Percentiles rank a stretch among this genome's conserved stretches.
Evolutionary conservation across 495 filamentous ascomycete species (phyloP).

Genomic region (Talaromyces stipitatus): DNA sequence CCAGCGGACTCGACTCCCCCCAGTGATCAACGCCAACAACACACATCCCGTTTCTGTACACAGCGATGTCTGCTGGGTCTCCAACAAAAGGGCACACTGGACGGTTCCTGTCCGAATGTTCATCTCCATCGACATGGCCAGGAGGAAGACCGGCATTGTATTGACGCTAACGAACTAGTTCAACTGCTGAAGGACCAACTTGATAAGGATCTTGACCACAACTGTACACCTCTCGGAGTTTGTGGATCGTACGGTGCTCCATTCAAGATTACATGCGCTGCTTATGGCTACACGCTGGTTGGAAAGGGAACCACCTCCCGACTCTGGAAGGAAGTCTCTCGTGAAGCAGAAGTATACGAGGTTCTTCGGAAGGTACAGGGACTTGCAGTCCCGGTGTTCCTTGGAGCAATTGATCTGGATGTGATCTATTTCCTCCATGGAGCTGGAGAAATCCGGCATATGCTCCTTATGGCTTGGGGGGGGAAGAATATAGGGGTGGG

Average conservation of each 20-base stretch:
- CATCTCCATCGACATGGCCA: slow-evolving; percentile 17
- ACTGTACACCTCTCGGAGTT: slow-evolving; percentile 15
- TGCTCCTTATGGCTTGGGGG: slow-evolving; percentile 40
- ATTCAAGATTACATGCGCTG: slow-evolving; percentile 31
- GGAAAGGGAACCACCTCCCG: slow-evolving; percentile 33
- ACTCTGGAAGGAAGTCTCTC: slow-evolving; percentile 27
- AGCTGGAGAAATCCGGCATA: slow-evolving; percentile 33
- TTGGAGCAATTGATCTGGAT: slow-evolving; percentile 33
- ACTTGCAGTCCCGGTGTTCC: slow-evolving; percentile 29
- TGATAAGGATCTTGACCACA: slow-evolving; percentile 19
- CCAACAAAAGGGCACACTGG: slow-evolving; percentile 23
- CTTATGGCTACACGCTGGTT: slow-evolving; percentile 39
- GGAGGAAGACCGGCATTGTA: slow-evolving; percentile 11
- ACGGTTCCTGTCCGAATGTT: slow-evolving; percentile 36
- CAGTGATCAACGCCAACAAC: slow-evolving; percentile 1
- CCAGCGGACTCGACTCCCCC: background rate
- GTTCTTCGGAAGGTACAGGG: slow-evolving; percentile 28
- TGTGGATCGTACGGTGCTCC: slow-evolving; percentile 21
- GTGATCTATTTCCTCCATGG: slow-evolving; percentile 26
- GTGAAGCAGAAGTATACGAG: slow-evolving; percentile 32
- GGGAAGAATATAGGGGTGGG: slow-evolving; percentile 13
- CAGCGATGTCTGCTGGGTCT: slow-evolving; percentile 39
- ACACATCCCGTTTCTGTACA: slow-evolving; percentile 29
- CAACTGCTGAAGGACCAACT: slow-evolving; percentile 16
- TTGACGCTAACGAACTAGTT: slow-evolving; percentile 12